Evolutionary conservation across 306 rosid genomes (phyloP).

Genomic region (Rosa persica): DNA sequence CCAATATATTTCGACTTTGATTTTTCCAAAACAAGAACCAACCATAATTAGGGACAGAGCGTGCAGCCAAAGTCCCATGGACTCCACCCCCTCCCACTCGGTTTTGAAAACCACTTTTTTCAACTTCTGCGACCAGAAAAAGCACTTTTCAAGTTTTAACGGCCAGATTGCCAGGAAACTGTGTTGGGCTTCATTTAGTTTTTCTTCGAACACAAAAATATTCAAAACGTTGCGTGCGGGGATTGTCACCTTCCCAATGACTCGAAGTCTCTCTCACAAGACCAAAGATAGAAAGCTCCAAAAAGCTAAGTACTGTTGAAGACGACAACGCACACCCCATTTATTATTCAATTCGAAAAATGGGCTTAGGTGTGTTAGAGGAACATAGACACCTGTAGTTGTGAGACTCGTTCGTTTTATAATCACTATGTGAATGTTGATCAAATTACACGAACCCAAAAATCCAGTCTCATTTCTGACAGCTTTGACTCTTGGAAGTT

Average conservation of each 20-base stretch:
- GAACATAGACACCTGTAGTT: not conserved
- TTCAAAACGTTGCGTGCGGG: slow-evolving; percentile 46
- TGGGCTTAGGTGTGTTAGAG: slow-evolving; percentile 18
- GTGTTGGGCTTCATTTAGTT: not conserved
- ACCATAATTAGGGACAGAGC: not conserved
- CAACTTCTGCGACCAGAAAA: not conserved
- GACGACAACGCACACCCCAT: slow-evolving; percentile 18
- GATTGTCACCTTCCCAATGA: slow-evolving; percentile 29
- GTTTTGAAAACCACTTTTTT: not conserved
- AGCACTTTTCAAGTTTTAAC: slow-evolving; percentile 13
- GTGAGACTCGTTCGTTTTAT: not conserved
- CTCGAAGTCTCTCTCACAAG: not conserved
- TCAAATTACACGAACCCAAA: not conserved
- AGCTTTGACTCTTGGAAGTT: slow-evolving; percentile 25
- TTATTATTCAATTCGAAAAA: slow-evolving; percentile 3
- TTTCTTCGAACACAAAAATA: slow-evolving; percentile 4
- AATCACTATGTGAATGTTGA: not conserved
- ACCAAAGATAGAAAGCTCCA: slow-evolving; percentile 4
- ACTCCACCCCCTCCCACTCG: not conserved
- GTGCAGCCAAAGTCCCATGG: not conserved
- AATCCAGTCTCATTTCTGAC: not conserved
- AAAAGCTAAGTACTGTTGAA: slow-evolving; percentile 12
- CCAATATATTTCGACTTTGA: not conserved
- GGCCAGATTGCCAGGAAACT: slow-evolving; percentile 14
- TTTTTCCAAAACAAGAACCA: not conserved